Evolutionary conservation across 345 rosid genomes (phyloP).

Genomic region (Fremontodendron californicum): DNA sequence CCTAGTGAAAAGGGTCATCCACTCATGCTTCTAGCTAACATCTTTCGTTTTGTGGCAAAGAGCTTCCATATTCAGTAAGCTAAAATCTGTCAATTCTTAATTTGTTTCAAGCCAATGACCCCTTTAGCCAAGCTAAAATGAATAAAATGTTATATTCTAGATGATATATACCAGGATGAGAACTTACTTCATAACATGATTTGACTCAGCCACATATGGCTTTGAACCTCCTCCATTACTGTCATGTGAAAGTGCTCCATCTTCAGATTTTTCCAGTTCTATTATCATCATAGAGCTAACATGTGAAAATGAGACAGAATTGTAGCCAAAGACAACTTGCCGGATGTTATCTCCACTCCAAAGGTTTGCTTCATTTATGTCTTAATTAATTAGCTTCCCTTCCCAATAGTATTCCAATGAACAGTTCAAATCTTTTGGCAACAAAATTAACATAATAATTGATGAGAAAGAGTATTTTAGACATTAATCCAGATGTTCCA

Average conservation of each 20-base stretch:
- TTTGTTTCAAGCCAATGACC: background rate
- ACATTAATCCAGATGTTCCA: background rate
- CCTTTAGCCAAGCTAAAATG: background rate
- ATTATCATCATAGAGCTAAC: slow-evolving; percentile 30
- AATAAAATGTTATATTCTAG: background rate
- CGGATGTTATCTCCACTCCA: slow-evolving; percentile 12
- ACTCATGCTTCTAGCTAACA: background rate
- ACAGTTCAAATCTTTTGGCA: background rate
- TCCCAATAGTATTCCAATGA: too few species aligned
- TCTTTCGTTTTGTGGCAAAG: too few species aligned
- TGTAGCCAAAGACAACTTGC: slow-evolving; percentile 46
- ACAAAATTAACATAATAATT: background rate
- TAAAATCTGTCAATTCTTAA: background rate
- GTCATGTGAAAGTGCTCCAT: background rate
- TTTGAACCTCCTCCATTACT: background rate
- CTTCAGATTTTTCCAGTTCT: background rate
- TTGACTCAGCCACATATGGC: background rate
- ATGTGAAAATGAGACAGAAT: slow-evolving; percentile 25
- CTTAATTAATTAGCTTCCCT: background rate
- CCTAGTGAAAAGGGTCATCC: background rate
- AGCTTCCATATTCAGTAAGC: background rate
- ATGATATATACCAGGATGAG: too few species aligned
- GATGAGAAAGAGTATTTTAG: background rate
- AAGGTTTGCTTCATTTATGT: background rate
- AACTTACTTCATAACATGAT: background rate